Evolutionary conservation across 179 eudicot species (phyloP).

Genomic region (Beta corolliflora): DNA sequence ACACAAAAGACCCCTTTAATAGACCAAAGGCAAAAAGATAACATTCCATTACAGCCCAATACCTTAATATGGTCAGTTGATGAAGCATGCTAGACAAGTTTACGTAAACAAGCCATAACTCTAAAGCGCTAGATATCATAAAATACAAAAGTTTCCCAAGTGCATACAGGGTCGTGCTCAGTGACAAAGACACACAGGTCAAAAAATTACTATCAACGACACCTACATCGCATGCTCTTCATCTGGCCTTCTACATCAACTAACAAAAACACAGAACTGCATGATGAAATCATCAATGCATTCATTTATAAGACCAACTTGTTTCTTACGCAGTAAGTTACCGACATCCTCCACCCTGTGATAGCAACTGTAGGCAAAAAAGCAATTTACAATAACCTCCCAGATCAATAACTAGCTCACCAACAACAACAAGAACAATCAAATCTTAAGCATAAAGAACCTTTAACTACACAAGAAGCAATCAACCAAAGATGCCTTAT

Average conservation of each 20-base stretch:
- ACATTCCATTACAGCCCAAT: background rate
- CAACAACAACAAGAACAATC: constrained; percentile 14
- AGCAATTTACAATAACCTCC: background rate
- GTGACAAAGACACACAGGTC: background rate
- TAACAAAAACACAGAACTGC: background rate
- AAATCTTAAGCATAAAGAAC: constrained; percentile 27
- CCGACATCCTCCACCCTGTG: background rate
- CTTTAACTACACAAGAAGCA: constrained; percentile 15
- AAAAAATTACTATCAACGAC: background rate
- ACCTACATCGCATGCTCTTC: background rate
- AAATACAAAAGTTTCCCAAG: background rate
- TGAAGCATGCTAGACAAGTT: background rate
- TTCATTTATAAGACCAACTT: background rate
- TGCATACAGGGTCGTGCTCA: background rate
- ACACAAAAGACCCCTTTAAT: background rate
- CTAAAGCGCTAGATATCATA: background rate
- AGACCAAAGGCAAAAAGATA: background rate
- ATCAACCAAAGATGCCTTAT: constrained; percentile 10
- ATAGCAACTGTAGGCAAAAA: background rate
- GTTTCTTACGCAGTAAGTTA: background rate
- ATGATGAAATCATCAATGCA: background rate
- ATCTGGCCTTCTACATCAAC: background rate
- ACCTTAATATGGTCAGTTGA: background rate
- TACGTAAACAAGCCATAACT: background rate
- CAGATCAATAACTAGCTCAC: constrained; percentile 12